phyloP scores from a whole-genome alignment of 306 rosid genomes.

The Dalbergia cultrata region DNA sequence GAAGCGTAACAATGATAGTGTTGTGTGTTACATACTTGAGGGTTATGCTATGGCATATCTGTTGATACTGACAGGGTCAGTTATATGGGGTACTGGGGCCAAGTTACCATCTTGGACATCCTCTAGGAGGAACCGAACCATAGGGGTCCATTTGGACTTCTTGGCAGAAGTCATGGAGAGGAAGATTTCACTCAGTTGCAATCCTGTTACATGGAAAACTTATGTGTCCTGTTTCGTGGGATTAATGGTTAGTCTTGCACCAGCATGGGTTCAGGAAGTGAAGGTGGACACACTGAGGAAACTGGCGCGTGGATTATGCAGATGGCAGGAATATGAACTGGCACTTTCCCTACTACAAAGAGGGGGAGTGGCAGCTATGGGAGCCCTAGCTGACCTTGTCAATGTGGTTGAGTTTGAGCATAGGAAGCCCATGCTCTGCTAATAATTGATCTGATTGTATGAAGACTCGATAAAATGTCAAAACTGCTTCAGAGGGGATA shows the following conservation, averaged over 20 bases:
- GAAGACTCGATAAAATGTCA: slow-evolving; percentile 9
- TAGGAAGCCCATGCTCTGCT: slow-evolving; percentile 17
- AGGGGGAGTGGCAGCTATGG: slow-evolving; percentile 76
- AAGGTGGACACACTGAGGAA: slow-evolving; percentile 63
- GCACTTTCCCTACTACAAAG: slow-evolving; percentile 74
- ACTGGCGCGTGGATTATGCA: slow-evolving; percentile 63
- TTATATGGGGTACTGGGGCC: slow-evolving; percentile 68
- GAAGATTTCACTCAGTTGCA: slow-evolving; percentile 68
- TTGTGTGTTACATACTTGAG: slow-evolving; percentile 55
- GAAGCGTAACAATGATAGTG: slow-evolving; percentile 48
- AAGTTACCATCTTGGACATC: slow-evolving; percentile 55
- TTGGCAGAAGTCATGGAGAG: slow-evolving; percentile 76
- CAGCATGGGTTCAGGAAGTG: slow-evolving; percentile 73
- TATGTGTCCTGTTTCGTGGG: slow-evolving; percentile 73
- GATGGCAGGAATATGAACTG: slow-evolving; percentile 75
- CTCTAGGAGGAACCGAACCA: slow-evolving; percentile 55
- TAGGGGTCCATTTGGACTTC: slow-evolving; percentile 74
- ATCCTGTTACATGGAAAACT: slow-evolving; percentile 72
- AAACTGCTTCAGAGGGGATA: neutral
- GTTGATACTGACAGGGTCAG: slow-evolving; percentile 62
- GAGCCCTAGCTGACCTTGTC: slow-evolving; percentile 69
- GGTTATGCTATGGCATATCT: slow-evolving; percentile 83
- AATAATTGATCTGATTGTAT: neutral
- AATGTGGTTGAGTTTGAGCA: slow-evolving; percentile 44
- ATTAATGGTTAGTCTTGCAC: slow-evolving; percentile 65